Base-by-base conservation (phyloP, 768 basidiomycete species). In the Trametes coccinea region DNA sequence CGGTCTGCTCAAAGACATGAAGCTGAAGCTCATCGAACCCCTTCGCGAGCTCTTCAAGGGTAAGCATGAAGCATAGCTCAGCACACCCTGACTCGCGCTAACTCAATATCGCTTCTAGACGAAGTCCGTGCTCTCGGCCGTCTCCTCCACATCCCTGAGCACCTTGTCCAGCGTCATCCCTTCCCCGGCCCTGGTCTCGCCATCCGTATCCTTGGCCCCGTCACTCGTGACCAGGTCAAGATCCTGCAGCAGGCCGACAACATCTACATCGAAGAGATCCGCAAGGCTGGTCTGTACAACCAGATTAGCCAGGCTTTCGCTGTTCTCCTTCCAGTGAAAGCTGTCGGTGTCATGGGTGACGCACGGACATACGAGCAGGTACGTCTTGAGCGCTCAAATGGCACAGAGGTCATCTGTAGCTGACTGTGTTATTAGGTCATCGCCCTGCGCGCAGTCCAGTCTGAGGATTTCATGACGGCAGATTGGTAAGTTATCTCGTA, bases 401-500 rank as follows among this genome's bases (percentile, higher is more conserved):
- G 14, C 2, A 29, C 40, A 9, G 6, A 27, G 10, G 51, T 11
- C 13, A 39, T 3, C 31, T 37, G 22, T 22, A 22, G 22, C 34
- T 37, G 11, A 37, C 34, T 37, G 5, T 11, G 34, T 37, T 37
- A 11, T 22, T 67, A 90, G 87, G 95, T 99, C 51, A 93, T 98
- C 60, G 92, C 93, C 1, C 80, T 99, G 55, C 86, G 97, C 53
- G 97, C 97, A 2, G 96, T 98, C 8, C 89, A 92, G 72, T 88
- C 95, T n/a, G 96, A 98, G 72, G 97, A 99, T 74, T 99, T 99
- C 72, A 99, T 99, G 97, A 99, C 97, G 13, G 97, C 97, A 39
- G 96, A 98, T 73, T 98, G 96, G 96, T 94, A 71, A 45, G 84
- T 22, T 22, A 22, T 22, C 22, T 1, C 22, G 22, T 22, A 22